Evolutionary conservation across 176 grass and related monocot genomes (phyloP), one percentile per base, ranked within the genome.

Genomic region (Aegilops longissima): DNA sequence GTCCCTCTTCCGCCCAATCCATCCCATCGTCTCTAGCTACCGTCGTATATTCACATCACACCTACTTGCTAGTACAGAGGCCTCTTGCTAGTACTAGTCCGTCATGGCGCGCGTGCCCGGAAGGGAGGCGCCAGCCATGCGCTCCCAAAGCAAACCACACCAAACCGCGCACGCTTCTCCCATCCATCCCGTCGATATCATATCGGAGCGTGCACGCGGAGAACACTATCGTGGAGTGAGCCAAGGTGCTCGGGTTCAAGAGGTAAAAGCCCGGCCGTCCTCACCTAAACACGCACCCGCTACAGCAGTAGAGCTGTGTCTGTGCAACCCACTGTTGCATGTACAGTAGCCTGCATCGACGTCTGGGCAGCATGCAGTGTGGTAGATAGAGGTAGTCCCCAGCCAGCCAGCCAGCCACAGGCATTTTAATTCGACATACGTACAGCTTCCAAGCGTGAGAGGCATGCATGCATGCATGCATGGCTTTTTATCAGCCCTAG

Each of bases 201-300:
- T 31, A 16, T 47, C 82, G 66, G 51, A 54, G 78, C 62, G n/a
- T 35, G 71, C 66, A 71, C 52, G 77, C 31, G 5, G 51, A 92
- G 52, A 80, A 91, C 86, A 83, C 70, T 61, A 82, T 91, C 25
- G 66, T 52, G 84, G 83, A 81, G 39, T 76, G 77, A 76, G 72
- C 88, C 95, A 88, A 91, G 83, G 69, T 25, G 90, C 90, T 94
- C 84, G 63, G 30, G 70, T 93, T 92, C 95, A 90, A 94, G 20
- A 80, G 89, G 89, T 77, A 83, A 89, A 79, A 18, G 63, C 73
- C 82, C 73, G 73, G 42, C 74, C 45, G 21, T 16, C 40, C 21
- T 52, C 30, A 21, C 64, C 73, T 34, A 88, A 70, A 45, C 63
- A 18, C 31, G 14, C 86, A 56, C 14, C 6, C 71, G 25, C 42